Evolutionary conservation across 805 yeast species (phyloP), one percentile per base, ranked within the genome.

Genomic region (Metschnikowia anglica): DNA sequence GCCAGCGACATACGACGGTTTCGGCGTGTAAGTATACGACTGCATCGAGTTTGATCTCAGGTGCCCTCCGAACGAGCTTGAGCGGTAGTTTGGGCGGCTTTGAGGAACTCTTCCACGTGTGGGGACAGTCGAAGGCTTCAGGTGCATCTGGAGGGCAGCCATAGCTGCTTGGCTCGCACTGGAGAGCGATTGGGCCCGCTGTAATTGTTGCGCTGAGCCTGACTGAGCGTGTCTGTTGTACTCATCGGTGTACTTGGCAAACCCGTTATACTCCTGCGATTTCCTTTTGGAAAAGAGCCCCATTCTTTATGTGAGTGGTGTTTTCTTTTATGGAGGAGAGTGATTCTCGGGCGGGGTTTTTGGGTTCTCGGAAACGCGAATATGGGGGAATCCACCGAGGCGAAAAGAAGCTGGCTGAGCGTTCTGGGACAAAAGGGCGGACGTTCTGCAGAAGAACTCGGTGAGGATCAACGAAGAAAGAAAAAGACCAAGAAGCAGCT

Each of bases 131-230:
- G 21, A 35, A 19, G 16, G 53, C 28, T 52, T 58, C 26, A 54
- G 56, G 50, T 68, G 73, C 46, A 60, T 54, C 41, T 66, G 58
- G 13, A 69, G 51, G 1, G 74, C 74, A 1, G 73, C 73, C 36
- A 58, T 46, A 0, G 74, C 75, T 5, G 74, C 74, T 44, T 56
- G 63, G 15, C 73, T 72, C 18, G 74, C 74, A 38, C 58, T 57
- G 18, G 56, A 48, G 17, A 62, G 52, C 21, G 67, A 61, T 30
- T 55, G 59, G 10, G 54, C 47, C 25, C 66, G 37, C 30, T 41
- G 43, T 1, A 44, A 59, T 63, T 3, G 52, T 52, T 17, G 56
- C 48, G 33, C 48, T 36, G 36, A 18, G 32, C 36, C 24, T 28
- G 43, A 10, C 19, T 37, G 48, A 13, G 56, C 46, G 33, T 55